Evolutionary conservation across 2,329 filamentous ascomycete species (phyloP), one percentile per base, ranked within the genome.

Genomic region (Volutella citrinella): DNA sequence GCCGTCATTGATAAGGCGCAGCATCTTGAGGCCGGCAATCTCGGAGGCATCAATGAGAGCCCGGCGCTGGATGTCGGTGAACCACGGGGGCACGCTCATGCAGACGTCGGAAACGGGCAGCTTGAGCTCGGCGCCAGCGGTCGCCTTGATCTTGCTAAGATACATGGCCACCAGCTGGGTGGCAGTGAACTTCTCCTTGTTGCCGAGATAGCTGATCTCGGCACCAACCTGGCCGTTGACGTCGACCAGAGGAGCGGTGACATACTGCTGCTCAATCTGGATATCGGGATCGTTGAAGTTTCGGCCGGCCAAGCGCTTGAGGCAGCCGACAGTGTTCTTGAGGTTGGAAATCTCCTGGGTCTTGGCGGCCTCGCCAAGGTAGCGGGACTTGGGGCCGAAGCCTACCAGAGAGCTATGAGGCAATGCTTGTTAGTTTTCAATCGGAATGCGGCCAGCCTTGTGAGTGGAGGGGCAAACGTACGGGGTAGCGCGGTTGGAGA

Each of bases 311-410:
- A 98, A 82, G 58, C 93, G 87, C 74, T 95, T 95, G 57, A 98
- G 78, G 51, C 81, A 90, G 64, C 80, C 76, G 69, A 98, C 87
- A 52, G 93, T 98, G 78, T 98, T 98, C 76, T 97, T 98, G 59
- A 97, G 81, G 76, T 98, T 98, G 60, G 91, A 95, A 63, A 95
- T 94, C 71, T 98, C 93, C 72, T 96, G 91, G 51, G 91, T 97
- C 80, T 97, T 97, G 52, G 93, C 93, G 38, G 87, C 69, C 73
- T 98, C 93, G 51, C 93, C 93, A 49, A 98, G 78, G 64, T 94
- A 95, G 72, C 93, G 86, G 66, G 79, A 82, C 72, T 95, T 95
- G 63, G 88, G 84, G 41, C 89, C 88, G 67, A 98, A 98, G 57
- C 88, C 90, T 56, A 98, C 93, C 49, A 98, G 76, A 45, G 93